phyloP scores from a whole-genome alignment of 257 asterid genomes.

The Ophiorrhiza pumila region DNA sequence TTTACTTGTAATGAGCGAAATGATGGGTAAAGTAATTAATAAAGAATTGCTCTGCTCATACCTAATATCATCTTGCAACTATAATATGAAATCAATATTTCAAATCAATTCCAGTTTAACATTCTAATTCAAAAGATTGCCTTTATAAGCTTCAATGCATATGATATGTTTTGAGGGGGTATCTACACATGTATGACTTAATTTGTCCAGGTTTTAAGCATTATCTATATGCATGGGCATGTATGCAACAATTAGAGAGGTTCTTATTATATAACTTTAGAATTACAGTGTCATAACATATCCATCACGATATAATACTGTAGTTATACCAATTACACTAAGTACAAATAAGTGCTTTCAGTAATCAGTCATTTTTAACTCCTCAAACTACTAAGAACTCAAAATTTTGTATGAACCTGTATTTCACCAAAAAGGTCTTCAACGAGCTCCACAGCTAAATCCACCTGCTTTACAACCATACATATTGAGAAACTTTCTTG shows the following conservation, averaged over 20 bases:
- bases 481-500: neutral
- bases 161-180: neutral
- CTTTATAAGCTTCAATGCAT: neutral
- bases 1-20: too few relatives aligned
- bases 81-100: neutral
- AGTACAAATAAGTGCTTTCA: neutral
- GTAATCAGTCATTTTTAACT: neutral
- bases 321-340: neutral
- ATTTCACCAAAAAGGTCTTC: slow-evolving; percentile 90
- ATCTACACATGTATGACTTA: neutral
- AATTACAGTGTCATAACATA: neutral
- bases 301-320: neutral
- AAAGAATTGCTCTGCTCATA: neutral
- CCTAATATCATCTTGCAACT: neutral
- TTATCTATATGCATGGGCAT: neutral
- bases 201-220: neutral
- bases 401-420: slow-evolving; percentile 48
- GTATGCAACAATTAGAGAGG: neutral
- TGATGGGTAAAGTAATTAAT: too few relatives aligned
- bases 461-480: slow-evolving; percentile 49
- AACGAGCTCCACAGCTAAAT: slow-evolving; percentile 84
- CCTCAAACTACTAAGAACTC: neutral
- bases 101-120: neutral
- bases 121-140: neutral
- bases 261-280: neutral